phyloP scores from a whole-genome alignment of 1,284 basidiomycete genomes.

The Fomitopsis pinicola region DNA sequence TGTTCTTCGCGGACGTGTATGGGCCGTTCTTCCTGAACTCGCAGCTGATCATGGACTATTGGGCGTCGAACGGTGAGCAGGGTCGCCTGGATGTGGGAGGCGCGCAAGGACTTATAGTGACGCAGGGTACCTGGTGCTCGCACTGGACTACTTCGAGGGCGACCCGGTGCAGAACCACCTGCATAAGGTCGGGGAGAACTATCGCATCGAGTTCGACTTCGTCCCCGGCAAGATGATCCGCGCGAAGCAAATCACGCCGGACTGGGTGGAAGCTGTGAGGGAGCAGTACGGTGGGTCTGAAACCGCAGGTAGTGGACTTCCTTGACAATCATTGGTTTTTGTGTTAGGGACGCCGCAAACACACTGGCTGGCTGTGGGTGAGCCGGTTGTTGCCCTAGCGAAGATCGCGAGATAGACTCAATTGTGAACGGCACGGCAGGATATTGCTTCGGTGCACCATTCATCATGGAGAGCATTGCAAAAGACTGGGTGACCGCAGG shows the following conservation, averaged over 20 bases:
- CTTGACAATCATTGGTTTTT: not conserved
- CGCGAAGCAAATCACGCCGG: constrained; percentile 36
- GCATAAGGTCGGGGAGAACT: constrained; percentile 36
- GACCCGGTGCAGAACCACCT: constrained; percentile 37
- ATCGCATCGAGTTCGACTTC: constrained; percentile 31
- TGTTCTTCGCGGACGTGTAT: constrained; percentile 46
- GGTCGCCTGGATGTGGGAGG: not conserved
- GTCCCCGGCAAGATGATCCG: constrained; percentile 28
- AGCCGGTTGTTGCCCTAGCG: constrained; percentile 7
- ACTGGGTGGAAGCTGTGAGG: constrained; percentile 46
- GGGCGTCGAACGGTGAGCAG: constrained; percentile 41
- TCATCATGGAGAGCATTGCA: constrained; percentile 40
- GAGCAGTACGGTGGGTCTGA: constrained; percentile 35
- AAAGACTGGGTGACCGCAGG: constrained; percentile 44
- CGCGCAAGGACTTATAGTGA: not conserved
- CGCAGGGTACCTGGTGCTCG: constrained; percentile 48
- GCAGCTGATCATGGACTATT: constrained; percentile 48
- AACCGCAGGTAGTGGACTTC: not conserved
- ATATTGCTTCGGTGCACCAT: constrained; percentile 56
- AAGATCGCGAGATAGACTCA: not conserved
- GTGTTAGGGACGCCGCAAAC: constrained; percentile 13
- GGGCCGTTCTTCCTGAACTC: constrained; percentile 47
- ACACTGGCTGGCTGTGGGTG: constrained; percentile 35
- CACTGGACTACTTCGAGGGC: constrained; percentile 55
- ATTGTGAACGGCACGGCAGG: constrained; percentile 26